These are phyloP conservation scores for Cordyceps javanica DNA, from an alignment of 2,329 filamentous ascomycete genomes.

Conservation along the genomic window DNA sequence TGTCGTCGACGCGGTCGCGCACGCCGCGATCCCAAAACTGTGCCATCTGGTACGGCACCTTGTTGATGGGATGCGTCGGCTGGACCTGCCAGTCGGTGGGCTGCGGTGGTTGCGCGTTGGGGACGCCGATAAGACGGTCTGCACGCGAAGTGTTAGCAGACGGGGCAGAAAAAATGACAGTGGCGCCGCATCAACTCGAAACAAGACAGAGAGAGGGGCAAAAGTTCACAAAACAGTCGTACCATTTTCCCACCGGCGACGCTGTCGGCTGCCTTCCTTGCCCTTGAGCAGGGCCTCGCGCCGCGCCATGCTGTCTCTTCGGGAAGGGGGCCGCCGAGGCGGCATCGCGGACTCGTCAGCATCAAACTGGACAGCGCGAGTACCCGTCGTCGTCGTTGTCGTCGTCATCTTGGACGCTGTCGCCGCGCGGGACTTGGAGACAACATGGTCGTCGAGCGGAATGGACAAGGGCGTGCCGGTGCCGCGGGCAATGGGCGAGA, in stretches of 20 bases:
- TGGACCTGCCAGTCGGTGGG: conserved; percentile 77
- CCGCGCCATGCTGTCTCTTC: conserved; percentile 49
- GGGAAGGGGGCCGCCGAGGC: conserved; percentile 40
- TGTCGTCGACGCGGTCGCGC: conserved; percentile 44
- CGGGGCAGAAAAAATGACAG: background rate
- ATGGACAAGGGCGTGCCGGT: conserved; percentile 64
- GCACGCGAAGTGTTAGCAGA: conserved; percentile 10
- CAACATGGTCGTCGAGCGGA: conserved; percentile 57
- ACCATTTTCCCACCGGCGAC: conserved; percentile 95
- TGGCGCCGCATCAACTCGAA: background rate
- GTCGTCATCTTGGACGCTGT: conserved; percentile 13
- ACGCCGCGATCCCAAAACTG: conserved; percentile 67
- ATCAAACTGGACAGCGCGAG: conserved; percentile 17
- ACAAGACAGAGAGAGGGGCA: background rate
- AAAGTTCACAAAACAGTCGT: conserved; percentile 20
- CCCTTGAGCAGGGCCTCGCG: conserved; percentile 79
- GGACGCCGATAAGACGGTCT: conserved; percentile 85
- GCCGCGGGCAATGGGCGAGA: conserved; percentile 51
- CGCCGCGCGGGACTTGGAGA: conserved; percentile 1
- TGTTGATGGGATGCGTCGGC: conserved; percentile 70
- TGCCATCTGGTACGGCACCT: conserved; percentile 84
- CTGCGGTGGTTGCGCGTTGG: conserved; percentile 75
- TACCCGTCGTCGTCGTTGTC: background rate
- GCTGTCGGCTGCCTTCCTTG: conserved; percentile 80
- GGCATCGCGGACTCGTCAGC: conserved; percentile 20